Evolutionary conservation across 108 stramenopile genomes (phyloP).

Genomic region (Stephanodiscus minutulus): DNA sequence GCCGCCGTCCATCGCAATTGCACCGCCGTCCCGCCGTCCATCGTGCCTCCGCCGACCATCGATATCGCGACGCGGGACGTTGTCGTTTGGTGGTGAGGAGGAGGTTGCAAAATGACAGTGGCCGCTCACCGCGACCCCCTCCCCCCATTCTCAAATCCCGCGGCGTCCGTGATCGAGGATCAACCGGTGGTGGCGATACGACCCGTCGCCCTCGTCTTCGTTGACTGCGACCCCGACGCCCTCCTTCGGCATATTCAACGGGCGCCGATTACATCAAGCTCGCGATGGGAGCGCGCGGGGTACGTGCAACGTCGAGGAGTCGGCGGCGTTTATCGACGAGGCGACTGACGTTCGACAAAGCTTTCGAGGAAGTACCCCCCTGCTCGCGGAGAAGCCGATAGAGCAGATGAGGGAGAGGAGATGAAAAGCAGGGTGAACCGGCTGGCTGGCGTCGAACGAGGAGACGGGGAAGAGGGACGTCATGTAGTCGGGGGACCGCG

Average conservation of each 20-base stretch:
- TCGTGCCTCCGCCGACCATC: no score
- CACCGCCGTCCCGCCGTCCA: no score
- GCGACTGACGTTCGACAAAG: slow-evolving; percentile 62
- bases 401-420: slow-evolving; percentile 80
- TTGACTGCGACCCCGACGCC: slow-evolving; percentile 45
- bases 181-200: no score
- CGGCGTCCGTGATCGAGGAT: no score
- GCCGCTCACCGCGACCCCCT: no score
- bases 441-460: slow-evolving; percentile 50
- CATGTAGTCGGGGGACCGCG: slow-evolving; percentile 63
- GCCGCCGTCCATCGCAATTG: no score
- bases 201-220: slow-evolving; percentile 77
- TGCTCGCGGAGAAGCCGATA: slow-evolving; percentile 61
- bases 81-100: no score
- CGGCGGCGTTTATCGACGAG: slow-evolving; percentile 81
- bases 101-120: no score
- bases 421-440: slow-evolving; percentile 74
- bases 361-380: slow-evolving; percentile 74
- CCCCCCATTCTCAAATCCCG: no score
- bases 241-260: slow-evolving; percentile 90
- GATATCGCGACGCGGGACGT: no score
- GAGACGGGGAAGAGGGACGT: slow-evolving; percentile 83
- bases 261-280: slow-evolving; percentile 90
- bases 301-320: slow-evolving; percentile 61
- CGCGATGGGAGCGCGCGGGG: slow-evolving; percentile 63